Evolutionary conservation across 345 rosid genomes (phyloP), one percentile per base, ranked within the genome.

Genomic region (Citrus cavaleriei): DNA sequence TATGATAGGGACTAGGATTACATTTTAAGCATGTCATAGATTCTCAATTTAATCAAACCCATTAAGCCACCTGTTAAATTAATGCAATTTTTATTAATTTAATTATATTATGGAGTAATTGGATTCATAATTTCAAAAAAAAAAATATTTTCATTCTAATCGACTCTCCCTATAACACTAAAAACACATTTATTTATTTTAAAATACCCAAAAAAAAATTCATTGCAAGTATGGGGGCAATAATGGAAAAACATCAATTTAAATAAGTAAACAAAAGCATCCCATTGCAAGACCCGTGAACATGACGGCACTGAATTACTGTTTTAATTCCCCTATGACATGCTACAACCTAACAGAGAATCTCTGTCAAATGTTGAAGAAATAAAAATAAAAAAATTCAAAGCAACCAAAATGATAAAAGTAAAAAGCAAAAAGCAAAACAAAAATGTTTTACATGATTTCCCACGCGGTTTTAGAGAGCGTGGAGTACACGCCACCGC

Each of bases 201-300:
- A 5, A 54, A 54, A 54, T 0, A 1, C 2, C 22, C 0, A 51
- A 51, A 18, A 51, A 16, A 18, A 19, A 1, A 54, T 0, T 18
- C 22, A 54, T 16, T 16, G 58, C 58, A 18, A 5, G 22, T 18
- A 18, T 1, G 58, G 58, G 22, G n/a, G 22, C 7, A 54, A 54
- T 54, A 54, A 54, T 54, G 58, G 58, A 18, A 54, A 46, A 13
- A 46, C 4, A 13, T 0, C 0, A 3, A 46, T 13, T 13, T 7
- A 59, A n/a, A 25, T 7, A 10, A n/a, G 63, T 12, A 37, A 38
- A 21, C 6, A 40, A 21, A 24, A 73, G 49, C 77, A 75, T 79
- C 66, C 77, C 71, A 67, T 79, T 64, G 72, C 12, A 40, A 58
- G 68, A 22, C 54, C 78, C 80, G 80, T 79, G 82, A 73, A 57